Conservation (phyloP, 441 rosid genomes). For the Brassica balearica region DNA sequence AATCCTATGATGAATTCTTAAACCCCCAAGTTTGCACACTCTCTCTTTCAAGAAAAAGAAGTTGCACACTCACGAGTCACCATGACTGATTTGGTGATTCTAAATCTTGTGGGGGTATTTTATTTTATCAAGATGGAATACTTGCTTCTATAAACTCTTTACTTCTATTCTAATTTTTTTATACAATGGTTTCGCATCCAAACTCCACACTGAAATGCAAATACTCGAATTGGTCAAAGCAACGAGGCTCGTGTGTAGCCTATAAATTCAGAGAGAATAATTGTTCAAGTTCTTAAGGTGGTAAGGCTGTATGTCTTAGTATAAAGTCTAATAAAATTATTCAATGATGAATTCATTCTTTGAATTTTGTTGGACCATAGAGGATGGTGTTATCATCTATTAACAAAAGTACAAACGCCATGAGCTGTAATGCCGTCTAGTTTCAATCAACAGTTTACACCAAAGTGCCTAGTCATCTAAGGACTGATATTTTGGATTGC, state of each 20-base stretch:
- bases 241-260: neutral
- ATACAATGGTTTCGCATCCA: neutral
- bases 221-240: neutral
- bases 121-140: neutral
- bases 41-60: no score
- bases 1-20: neutral
- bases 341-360: constrained; percentile 19
- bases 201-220: neutral
- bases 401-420: constrained; percentile 27
- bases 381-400: constrained; percentile 22
- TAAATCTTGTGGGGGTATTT: neutral
- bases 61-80: neutral
- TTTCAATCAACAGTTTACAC: constrained; percentile 27
- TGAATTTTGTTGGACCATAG: constrained; percentile 27
- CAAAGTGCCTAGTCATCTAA: neutral
- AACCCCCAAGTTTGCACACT: neutral
- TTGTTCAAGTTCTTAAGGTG: neutral
- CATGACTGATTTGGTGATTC: neutral
- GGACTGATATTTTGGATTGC: neutral
- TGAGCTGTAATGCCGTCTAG: constrained; percentile 40
- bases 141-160: neutral
- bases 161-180: neutral
- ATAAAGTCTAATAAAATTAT: neutral
- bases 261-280: constrained; percentile 25
- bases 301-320: constrained; percentile 7